Percentiles rank a stretch among this genome's conserved stretches.
phyloP scores from a whole-genome alignment of 257 asterid species.

The Ilex asprella region DNA sequence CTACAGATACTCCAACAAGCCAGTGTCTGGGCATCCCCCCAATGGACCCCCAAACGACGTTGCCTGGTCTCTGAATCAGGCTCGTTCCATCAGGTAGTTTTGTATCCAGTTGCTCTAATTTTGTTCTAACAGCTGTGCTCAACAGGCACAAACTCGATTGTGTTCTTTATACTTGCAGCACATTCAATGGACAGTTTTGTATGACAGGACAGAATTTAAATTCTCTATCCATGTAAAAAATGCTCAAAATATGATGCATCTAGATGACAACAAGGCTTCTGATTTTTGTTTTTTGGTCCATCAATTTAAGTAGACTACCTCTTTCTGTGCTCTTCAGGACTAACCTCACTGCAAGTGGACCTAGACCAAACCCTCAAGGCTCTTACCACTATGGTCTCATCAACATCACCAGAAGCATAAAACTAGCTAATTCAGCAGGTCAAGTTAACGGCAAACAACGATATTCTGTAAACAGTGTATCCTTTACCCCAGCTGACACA shows the following conservation, averaged over 20 bases:
- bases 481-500: constrained; percentile 51
- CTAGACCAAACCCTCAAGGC: constrained; percentile 86
- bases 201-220: no score
- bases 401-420: constrained; percentile 39
- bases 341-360: constrained; percentile 71
- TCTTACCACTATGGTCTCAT: constrained; percentile 72
- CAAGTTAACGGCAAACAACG: constrained; percentile 38
- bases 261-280: no score
- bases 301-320: neutral
- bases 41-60: constrained; percentile 25
- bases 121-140: no score
- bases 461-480: constrained; percentile 54
- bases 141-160: no score
- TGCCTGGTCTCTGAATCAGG: constrained; percentile 54
- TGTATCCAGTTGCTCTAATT: neutral
- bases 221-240: no score
- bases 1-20: constrained; percentile 29
- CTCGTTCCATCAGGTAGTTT: constrained; percentile 53
- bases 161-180: no score
- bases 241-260: no score
- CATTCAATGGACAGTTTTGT: no score
- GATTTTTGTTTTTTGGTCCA: no score
- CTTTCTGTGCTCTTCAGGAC: constrained; percentile 28
- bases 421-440: constrained; percentile 30
- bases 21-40: constrained; percentile 39